Percentiles rank a stretch among this genome's conserved stretches.
These are phyloP conservation scores for Aureobasidium sp. DNA, from an alignment of 2,329 filamentous ascomycete species.

Conservation along the genomic window DNA sequence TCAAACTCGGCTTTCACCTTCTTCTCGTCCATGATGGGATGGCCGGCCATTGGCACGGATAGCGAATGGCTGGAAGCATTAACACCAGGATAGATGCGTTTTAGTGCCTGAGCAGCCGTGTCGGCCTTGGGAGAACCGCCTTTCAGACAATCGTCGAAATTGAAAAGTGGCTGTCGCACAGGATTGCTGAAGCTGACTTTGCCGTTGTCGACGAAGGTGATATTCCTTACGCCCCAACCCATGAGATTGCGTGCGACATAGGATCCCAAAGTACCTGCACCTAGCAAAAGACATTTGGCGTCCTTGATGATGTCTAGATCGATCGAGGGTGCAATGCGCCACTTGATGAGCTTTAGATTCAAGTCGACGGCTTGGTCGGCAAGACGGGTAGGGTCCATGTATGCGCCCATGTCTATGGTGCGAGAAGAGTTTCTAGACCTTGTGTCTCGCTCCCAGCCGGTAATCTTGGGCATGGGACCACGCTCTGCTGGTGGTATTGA, in stretches of 20 bases:
- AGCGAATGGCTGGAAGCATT: constrained; percentile 73
- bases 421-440: constrained; percentile 70
- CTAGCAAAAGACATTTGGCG: constrained; percentile 82
- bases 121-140: constrained; percentile 80
- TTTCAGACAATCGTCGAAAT: constrained; percentile 78
- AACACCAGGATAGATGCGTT: constrained; percentile 84
- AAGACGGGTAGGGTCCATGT: constrained; percentile 82
- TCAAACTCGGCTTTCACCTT: constrained; percentile 69
- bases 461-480: constrained; percentile 64
- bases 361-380: constrained; percentile 93
- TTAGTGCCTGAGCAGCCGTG: constrained; percentile 71
- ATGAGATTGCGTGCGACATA: constrained; percentile 89
- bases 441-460: constrained; percentile 86
- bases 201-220: constrained; percentile 93
- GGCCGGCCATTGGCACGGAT: constrained; percentile 91
- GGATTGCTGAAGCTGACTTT: constrained; percentile 93
- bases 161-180: constrained; percentile 87
- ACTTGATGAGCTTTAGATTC: constrained; percentile 97
- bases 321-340: constrained; percentile 84
- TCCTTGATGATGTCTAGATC: constrained; percentile 83
- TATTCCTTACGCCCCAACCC: constrained; percentile 92
- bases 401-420: constrained; percentile 76
- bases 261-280: constrained; percentile 85
- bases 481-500: constrained; percentile 13
- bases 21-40: constrained; percentile 69